Conservation (phyloP, 176 grass and related monocot species). For the Eremochloa ophiuroides region DNA sequence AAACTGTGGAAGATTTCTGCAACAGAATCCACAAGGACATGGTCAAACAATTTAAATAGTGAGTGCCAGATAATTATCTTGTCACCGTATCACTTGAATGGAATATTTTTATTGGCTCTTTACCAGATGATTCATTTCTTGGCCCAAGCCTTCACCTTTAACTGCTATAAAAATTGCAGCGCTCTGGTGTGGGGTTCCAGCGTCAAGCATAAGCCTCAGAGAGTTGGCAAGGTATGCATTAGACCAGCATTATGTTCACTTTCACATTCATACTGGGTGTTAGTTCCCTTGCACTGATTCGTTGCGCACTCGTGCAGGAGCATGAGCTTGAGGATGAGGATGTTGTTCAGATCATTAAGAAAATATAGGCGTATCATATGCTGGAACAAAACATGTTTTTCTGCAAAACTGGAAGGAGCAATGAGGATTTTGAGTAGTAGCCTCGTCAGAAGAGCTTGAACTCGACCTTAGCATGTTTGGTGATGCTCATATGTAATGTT, state of each 20-base stretch:
- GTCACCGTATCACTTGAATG: neutral
- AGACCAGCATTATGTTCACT: neutral
- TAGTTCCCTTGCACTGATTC: neutral
- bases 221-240: slow-evolving; percentile 84
- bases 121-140: neutral
- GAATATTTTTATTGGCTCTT: neutral
- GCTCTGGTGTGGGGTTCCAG: slow-evolving; percentile 97
- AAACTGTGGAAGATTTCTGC: slow-evolving; percentile 93
- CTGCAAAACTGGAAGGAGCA: neutral
- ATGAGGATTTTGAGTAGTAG: slow-evolving; percentile 21
- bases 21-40: slow-evolving; percentile 93
- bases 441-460: neutral
- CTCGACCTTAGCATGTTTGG: neutral
- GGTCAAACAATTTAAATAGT: slow-evolving; percentile 97
- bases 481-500: neutral
- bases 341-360: slow-evolving; percentile 97
- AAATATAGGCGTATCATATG: slow-evolving; percentile 38
- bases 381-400: neutral
- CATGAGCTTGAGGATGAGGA: slow-evolving; percentile 99
- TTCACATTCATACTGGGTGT: neutral
- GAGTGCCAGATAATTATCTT: slow-evolving; percentile 11
- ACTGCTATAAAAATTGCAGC: slow-evolving; percentile 35
- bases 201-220: slow-evolving; percentile 93
- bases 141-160: neutral
- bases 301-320: slow-evolving; percentile 34